phyloP scores from a whole-genome alignment of 169 alveolate species.

The Plasmodium relictum region DNA sequence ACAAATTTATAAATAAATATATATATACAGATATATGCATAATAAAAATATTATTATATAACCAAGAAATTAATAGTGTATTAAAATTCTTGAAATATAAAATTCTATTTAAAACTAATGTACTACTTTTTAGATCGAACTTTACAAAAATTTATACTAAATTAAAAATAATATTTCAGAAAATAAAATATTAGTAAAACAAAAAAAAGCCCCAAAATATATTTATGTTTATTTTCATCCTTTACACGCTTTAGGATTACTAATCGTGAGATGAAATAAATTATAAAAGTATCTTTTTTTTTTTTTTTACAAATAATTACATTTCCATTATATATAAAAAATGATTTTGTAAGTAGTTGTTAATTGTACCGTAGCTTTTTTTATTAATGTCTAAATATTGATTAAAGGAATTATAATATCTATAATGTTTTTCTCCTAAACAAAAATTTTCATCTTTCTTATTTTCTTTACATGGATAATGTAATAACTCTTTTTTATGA shows the following conservation, averaged over 20 bases:
- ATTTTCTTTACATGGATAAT: not conserved
- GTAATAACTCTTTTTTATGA: not conserved
- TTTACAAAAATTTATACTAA: not conserved
- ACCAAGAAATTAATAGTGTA: too few species aligned
- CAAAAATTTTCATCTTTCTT: not conserved
- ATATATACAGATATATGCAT: too few species aligned
- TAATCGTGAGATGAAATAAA: too few species aligned
- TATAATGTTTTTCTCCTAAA: conserved; percentile 2
- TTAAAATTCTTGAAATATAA: not conserved
- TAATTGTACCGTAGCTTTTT: conserved; percentile 30
- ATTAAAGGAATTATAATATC: conserved; percentile 42
- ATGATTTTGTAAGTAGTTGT: conserved; percentile 22
- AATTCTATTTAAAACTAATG: too few species aligned
- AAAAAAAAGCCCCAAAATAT: not conserved
- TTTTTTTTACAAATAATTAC: too few species aligned
- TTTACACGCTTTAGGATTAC: too few species aligned
- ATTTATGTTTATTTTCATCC: too few species aligned
- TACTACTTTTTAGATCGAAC: too few species aligned
- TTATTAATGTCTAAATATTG: conserved; percentile 59
- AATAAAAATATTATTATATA: too few species aligned
- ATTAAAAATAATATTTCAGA: not conserved
- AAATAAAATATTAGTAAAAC: too few species aligned
- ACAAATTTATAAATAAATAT: too few species aligned
- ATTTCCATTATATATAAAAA: conserved; percentile 16
- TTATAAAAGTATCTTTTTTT: too few species aligned